These are phyloP conservation scores for Auricularia auricula-judae DNA, from an alignment of 768 basidiomycete species.

Conservation along the genomic window DNA sequence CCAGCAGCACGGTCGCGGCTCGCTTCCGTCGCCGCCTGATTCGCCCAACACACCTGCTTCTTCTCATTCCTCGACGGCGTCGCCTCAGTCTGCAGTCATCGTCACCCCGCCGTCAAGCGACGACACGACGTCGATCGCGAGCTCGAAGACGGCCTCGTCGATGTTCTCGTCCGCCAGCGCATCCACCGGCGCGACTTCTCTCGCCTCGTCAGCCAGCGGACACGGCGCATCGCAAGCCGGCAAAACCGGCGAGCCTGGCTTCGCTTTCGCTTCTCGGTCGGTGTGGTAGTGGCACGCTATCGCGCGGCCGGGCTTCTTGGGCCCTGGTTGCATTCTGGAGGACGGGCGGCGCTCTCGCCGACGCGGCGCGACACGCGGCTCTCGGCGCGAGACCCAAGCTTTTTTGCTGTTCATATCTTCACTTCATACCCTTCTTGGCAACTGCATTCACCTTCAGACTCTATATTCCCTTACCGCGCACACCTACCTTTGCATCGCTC, in stretches of 20 bases:
- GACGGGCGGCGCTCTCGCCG: too few relatives aligned
- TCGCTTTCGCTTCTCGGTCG: neutral
- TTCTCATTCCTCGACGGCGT: neutral
- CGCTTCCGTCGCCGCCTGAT: neutral
- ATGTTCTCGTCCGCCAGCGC: neutral
- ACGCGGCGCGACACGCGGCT: too few relatives aligned
- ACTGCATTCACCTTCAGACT: too few relatives aligned
- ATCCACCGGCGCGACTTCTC: neutral
- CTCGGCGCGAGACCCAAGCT: too few relatives aligned
- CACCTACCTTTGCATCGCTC: too few relatives aligned
- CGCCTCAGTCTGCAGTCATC: neutral
- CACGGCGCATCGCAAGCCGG: neutral
- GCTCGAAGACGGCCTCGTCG: neutral
- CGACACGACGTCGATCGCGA: neutral
- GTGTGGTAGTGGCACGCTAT: neutral
- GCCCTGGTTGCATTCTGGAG: neutral
- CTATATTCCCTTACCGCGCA: too few relatives aligned
- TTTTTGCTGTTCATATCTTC: too few relatives aligned
- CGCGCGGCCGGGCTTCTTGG: neutral
- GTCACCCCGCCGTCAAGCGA: neutral
- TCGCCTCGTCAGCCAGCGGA: neutral
- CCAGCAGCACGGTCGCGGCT: neutral
- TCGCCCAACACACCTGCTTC: neutral
- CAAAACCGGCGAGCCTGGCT: neutral
- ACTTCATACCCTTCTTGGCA: too few relatives aligned